Base-by-base conservation (phyloP, 768 basidiomycete species). In the Mycena capillaripes region DNA sequence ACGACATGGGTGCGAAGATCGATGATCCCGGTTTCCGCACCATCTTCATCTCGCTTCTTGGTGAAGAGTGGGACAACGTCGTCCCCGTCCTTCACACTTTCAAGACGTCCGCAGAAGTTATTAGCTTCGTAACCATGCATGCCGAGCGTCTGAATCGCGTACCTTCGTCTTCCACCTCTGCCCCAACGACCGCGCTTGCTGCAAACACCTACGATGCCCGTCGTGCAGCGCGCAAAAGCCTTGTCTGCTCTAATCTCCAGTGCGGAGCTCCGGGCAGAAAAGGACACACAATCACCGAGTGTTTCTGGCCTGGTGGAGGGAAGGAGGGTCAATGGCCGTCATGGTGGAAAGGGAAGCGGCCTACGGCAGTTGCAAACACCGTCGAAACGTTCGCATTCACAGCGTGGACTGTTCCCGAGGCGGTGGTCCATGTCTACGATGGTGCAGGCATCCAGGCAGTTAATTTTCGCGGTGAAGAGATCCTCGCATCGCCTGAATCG, bases 311-410 rank as follows among this genome's bases (percentile, higher is more conserved):
- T 23, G 70, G 70, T 11, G 70, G 70, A 21, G 70, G 70, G 25
- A 67, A 72, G 46, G 70, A 66, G 27, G 70, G 70, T 42, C 70
- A 72, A n/a, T 72, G 64, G 44, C 70, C 70, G 0, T n/a, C 64
- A 3, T 58, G 58, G 34, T 72, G 66, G 66, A 59, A 60, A 27
- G 66, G 57, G n/a, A 69, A 60, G n/a, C 56, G 38, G 0, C 30
- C 56, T 21, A 42, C 9, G 4, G 44, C 58, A 4, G 3, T 14
- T 9, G 68, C 53, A 9, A 63, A 69, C 25, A 32, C 0, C 12
- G n/a, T n/a, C n/a, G n/a, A n/a, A n/a, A n/a, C n/a, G n/a, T n/a
- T n/a, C n/a, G n/a, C n/a, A n/a, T n/a, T 61, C 38, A n/a, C 67
- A 2, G 48, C n/a, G 27, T 69, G 67, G 67, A 60, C 59, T 0